Evolutionary conservation across 2,329 filamentous ascomycete species (phyloP).

Genomic region (Epichloe hybrida): DNA sequence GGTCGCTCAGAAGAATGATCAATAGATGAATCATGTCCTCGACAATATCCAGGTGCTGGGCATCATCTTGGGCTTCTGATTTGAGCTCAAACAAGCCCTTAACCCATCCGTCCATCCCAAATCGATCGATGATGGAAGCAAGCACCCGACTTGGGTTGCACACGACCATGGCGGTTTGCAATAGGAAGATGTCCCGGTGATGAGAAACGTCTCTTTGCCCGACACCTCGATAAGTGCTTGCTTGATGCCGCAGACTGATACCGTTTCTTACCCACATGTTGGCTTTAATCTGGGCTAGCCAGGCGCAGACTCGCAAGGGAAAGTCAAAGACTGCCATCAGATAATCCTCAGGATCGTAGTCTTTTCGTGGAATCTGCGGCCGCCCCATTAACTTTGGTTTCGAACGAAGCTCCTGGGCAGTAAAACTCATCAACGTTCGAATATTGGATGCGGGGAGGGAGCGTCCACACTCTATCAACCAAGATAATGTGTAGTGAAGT

Average conservation of each 20-base stretch:
- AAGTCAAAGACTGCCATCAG: conserved; percentile 84
- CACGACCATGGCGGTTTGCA: conserved; percentile 81
- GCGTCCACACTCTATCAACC: conserved; percentile 84
- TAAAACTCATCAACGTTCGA: conserved; percentile 56
- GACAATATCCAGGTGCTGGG: conserved; percentile 79
- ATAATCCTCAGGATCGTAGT: conserved; percentile 59
- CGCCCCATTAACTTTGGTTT: conserved; percentile 49
- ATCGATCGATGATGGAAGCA: conserved; percentile 82
- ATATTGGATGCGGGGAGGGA: conserved; percentile 56
- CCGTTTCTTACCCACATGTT: conserved; percentile 98
- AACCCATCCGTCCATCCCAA: conserved; percentile 78
- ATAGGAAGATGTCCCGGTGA: conserved; percentile 84
- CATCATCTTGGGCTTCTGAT: conserved; percentile 65
- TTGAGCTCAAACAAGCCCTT: conserved; percentile 65
- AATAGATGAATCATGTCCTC: conserved; percentile 94
- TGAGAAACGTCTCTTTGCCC: conserved; percentile 83
- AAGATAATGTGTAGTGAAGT: conserved; percentile 89
- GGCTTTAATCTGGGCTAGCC: conserved; percentile 95
- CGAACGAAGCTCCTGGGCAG: conserved; percentile 53
- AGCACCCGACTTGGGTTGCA: conserved; percentile 75
- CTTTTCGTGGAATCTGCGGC: conserved; percentile 40
- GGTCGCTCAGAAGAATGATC: conserved; percentile 80
- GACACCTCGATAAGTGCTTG: conserved; percentile 83
- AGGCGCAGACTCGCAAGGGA: conserved; percentile 83
- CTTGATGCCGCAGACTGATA: conserved; percentile 88